Evolutionary conservation across 805 yeast genomes (phyloP).

Genomic region (Isabelozyma heimii): DNA sequence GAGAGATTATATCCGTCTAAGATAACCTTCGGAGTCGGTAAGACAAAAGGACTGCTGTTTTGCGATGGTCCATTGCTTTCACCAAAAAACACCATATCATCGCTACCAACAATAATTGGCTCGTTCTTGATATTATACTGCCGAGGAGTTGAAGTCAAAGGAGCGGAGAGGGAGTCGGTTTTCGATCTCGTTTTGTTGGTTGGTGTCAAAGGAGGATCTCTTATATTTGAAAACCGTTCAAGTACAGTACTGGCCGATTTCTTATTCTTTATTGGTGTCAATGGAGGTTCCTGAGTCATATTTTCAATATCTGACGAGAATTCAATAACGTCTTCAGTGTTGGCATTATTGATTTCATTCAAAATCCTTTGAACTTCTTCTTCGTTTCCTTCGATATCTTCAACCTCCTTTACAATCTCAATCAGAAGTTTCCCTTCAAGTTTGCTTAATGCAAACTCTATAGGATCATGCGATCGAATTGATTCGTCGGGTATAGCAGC

Average conservation of each 20-base stretch:
- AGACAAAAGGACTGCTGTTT: conserved; percentile 3
- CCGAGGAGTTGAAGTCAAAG: conserved; percentile 12
- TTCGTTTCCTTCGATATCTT: conserved; percentile 7
- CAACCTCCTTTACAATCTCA: conserved; percentile 13
- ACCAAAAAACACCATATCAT: background rate
- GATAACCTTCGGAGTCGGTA: conserved; percentile 27
- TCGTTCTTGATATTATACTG: conserved; percentile 3
- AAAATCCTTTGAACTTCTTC: conserved; percentile 32
- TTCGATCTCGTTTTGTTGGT: conserved; percentile 9
- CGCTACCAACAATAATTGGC: background rate
- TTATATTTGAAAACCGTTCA: no score
- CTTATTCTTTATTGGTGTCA: conserved; percentile 25
- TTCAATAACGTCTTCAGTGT: conserved; percentile 34
- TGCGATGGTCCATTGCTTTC: background rate
- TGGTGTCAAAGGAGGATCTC: conserved; percentile 32
- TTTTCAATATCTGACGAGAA: conserved; percentile 15
- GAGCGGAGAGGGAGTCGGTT: background rate
- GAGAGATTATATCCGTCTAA: conserved; percentile 34
- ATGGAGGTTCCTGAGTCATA: conserved; percentile 23
- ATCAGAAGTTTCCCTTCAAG: conserved; percentile 60
- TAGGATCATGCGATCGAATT: conserved; percentile 61
- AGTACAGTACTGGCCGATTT: background rate
- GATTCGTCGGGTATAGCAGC: conserved; percentile 85
- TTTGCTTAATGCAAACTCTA: conserved; percentile 69
- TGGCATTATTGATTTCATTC: conserved; percentile 37